Evolutionary conservation across 2,329 filamentous ascomycete genomes (phyloP), one percentile per base, ranked within the genome.

Genomic region (Drechslerella coelobrocha): DNA sequence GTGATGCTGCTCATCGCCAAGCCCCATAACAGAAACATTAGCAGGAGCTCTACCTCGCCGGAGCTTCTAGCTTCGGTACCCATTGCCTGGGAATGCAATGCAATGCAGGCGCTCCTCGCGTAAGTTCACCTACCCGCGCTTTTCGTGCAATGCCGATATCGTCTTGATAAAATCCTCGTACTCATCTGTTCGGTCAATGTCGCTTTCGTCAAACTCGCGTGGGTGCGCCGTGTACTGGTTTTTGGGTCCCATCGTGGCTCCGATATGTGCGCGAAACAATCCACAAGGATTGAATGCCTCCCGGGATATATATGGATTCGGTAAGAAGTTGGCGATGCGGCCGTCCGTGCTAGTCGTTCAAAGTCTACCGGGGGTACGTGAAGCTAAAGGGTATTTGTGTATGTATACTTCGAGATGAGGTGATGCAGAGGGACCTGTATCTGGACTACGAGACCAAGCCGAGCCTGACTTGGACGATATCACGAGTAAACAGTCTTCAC

Each of bases 131-230:
- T 75, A 85, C 83, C 91, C 91, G 80, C 91, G 86, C 78, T 90
- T 86, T 75, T 88, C 83, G 79, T 95, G 91, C 77, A 91, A 95
- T 50, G 83, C 85, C 54, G 83, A 84, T 62, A 95, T 81, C 76
- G 88, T 86, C 74, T 84, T 82, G 77, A 95, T 89, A 78, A 96
- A 95, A 45, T 89, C 86, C 61, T 88, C 85, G 79, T 91, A 91
- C 80, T 94, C 90, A 54, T 84, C 81, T 1, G 85, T 87, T 65
- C 83, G 82, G 57, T 87, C 84, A 78, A 88, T 85, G 17, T 76
- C 77, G 53, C 80, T 79, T 72, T 78, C 73, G 19, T 69, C 65
- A 23, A 69, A 69, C 26, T 69, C 65, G 45, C 65, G 65, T 7
- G 57, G 65, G 29, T 69, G 45, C 73, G 55, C 76, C 59, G 52